A percentile compares a stretch with the other conserved stretches of the same genome.
Conservation (phyloP, 768 basidiomycete species). For the Hysterangium stoloniferum region DNA sequence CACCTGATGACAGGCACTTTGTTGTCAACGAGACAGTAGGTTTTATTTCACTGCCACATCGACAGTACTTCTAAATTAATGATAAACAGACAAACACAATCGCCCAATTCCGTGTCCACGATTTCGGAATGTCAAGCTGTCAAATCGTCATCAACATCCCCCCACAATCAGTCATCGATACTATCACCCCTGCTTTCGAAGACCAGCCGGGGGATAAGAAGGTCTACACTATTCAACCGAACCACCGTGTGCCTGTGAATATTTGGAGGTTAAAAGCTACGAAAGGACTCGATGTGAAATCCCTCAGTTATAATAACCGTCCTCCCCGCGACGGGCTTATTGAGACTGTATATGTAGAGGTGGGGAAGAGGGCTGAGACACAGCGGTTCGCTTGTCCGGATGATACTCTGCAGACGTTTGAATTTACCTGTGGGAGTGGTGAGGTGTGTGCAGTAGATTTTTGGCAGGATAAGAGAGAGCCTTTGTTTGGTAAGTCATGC, state of each 20-base stretch:
- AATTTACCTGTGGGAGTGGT: slow-evolving; percentile 1
- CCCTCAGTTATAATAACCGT: neutral
- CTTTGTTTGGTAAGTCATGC: neutral
- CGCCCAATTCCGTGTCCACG: slow-evolving; percentile 2
- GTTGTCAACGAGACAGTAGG: neutral
- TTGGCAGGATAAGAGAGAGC: slow-evolving; percentile 5
- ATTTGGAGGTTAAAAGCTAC: neutral
- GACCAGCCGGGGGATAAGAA: neutral
- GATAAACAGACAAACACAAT: slow-evolving; percentile 5
- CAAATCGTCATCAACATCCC: slow-evolving; percentile 4
- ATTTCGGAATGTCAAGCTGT: slow-evolving; percentile 5
- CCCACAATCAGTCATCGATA: neutral
- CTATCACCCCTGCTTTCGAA: neutral
- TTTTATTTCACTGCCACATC: neutral
- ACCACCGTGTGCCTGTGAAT: neutral
- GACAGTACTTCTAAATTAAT: neutral
- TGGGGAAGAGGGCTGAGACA: neutral
- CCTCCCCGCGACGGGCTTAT: neutral
- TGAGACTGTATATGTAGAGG: neutral
- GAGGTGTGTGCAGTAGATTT: slow-evolving; percentile 5
- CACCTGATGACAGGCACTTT: slow-evolving; percentile 5
- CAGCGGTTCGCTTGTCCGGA: slow-evolving; percentile 1
- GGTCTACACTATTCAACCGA: neutral
- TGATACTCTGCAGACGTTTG: neutral
- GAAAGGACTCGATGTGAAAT: neutral